Evolutionary conservation across 2,329 filamentous ascomycete genomes (phyloP), one percentile per base, ranked within the genome.

Genomic region (Trichothecium sympodiale): DNA sequence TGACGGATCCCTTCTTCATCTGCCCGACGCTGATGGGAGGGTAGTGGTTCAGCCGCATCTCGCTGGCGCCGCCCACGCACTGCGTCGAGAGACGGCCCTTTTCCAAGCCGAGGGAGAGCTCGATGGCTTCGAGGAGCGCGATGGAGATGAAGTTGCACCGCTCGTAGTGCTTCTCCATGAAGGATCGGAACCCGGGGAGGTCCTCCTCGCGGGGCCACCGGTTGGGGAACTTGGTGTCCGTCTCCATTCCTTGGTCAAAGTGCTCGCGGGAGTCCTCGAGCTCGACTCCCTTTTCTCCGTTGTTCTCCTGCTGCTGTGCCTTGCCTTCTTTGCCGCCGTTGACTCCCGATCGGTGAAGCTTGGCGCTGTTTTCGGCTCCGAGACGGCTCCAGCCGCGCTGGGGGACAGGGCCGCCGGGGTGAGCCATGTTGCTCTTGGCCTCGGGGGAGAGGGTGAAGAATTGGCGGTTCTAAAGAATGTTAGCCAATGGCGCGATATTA

Each of bases 131-230:
- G 4, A 59, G 44, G 3, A 59, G 37, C 16, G 49, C 39, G 15
- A 49, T 43, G 12, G 51, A 49, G 8, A 54, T 39, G 4, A 39
- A 27, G 31, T 52, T 52, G 28, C 54, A 52, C 6, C 44, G 37
- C 38, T 48, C 51, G 41, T 58, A 60, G 42, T 59, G 54, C 2
- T 32, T 20, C 2, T 41, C 43, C 32, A 54, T 42, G 39, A 56
- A 55, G 1, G 17, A 10, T 2, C 51, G 46, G 43, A 64, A 64
- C 1, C 60, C 58, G 0, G 57, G 57, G 4, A 63, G 44, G n/a
- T 43, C 43, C 4, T 51, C 43, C 7, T 61, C 57, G 0, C 57
- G 53, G 0, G 52, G 43, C 60, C 60, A 65, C 35, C 62, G 57
- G 43, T 64, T 65, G 28, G 32, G 23, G 32, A 14, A 34, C n/a